A percentile compares a stretch with the other conserved stretches of the same genome.
Evolutionary conservation across 1,284 basidiomycete genomes (phyloP).

Genomic region (Fereydounia khargensis): DNA sequence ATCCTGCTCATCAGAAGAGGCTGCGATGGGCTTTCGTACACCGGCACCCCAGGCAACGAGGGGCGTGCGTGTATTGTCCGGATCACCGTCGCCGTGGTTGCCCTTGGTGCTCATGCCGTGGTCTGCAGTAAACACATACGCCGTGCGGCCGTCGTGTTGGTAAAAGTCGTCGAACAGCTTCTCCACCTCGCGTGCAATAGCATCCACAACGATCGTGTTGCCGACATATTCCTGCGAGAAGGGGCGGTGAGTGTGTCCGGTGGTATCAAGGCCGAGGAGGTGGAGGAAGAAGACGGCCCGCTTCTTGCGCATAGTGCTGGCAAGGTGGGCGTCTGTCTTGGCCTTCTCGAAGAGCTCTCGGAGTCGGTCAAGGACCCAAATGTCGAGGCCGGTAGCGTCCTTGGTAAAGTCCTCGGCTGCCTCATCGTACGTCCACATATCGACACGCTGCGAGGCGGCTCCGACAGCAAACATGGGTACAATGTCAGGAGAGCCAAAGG

Average conservation of each 20-base stretch:
- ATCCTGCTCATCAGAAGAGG: slow-evolving; percentile 4
- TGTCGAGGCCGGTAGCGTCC: slow-evolving; percentile 75
- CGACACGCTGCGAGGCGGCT: slow-evolving; percentile 67
- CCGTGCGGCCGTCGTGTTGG: slow-evolving; percentile 66
- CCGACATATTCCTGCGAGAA: slow-evolving; percentile 82
- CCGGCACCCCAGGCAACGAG: slow-evolving; percentile 81
- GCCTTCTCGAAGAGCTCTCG: slow-evolving; percentile 58
- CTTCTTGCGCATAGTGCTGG: slow-evolving; percentile 61
- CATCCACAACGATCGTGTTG: slow-evolving; percentile 78
- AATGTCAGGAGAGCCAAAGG: slow-evolving; percentile 86
- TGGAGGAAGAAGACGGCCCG: slow-evolving; percentile 79
- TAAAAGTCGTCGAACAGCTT: slow-evolving; percentile 66
- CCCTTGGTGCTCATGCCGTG: slow-evolving; percentile 87
- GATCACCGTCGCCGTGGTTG: slow-evolving; percentile 86
- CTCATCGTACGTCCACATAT: slow-evolving; percentile 74
- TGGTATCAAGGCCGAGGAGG: slow-evolving; percentile 79
- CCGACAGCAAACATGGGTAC: slow-evolving; percentile 82
- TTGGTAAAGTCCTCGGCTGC: slow-evolving; percentile 64
- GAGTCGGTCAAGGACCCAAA: slow-evolving; percentile 75
- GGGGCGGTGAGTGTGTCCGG: slow-evolving; percentile 83
- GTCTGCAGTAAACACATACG: slow-evolving; percentile 81
- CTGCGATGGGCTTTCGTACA: slow-evolving; percentile 16
- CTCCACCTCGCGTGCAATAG: slow-evolving; percentile 71
- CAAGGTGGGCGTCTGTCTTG: slow-evolving; percentile 48
- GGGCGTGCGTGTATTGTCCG: slow-evolving; percentile 82